phyloP scores from a whole-genome alignment of 257 asterid genomes.

The Prunella vulgaris region DNA sequence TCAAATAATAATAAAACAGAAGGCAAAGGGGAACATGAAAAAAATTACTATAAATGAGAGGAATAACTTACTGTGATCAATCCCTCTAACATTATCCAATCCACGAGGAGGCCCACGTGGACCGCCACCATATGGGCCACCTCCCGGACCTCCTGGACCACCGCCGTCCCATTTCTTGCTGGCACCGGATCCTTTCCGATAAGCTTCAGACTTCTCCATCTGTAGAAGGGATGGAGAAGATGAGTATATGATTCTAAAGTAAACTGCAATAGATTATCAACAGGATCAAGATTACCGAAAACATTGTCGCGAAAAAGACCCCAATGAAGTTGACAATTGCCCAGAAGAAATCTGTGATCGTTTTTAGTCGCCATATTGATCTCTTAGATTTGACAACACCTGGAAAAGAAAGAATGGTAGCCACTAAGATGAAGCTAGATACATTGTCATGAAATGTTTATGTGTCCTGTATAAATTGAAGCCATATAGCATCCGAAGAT shows the following conservation, averaged over 20 bases:
- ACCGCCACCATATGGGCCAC: slow-evolving; percentile 88
- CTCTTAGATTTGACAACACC: slow-evolving; percentile 84
- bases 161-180: slow-evolving; percentile 98
- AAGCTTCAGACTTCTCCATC: slow-evolving; percentile 95
- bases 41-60: background rate
- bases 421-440: background rate
- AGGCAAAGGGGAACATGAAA: background rate
- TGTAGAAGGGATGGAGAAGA: slow-evolving; percentile 19
- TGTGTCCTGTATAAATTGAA: background rate
- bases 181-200: slow-evolving; percentile 67
- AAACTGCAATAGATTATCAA: background rate
- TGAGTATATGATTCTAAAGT: slow-evolving; percentile 1
- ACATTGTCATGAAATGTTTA: background rate
- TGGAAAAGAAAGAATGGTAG: slow-evolving; percentile 26
- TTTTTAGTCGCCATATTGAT: slow-evolving; percentile 77
- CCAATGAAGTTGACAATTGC: slow-evolving; percentile 61
- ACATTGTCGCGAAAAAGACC: slow-evolving; percentile 75
- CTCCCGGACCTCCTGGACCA: slow-evolving; percentile 93
- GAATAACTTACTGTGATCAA: slow-evolving; percentile 80
- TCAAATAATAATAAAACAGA: background rate
- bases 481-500: background rate
- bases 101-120: slow-evolving; percentile 95
- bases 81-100: slow-evolving; percentile 73
- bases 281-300: slow-evolving; percentile 59
- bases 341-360: slow-evolving; percentile 83